phyloP scores from a whole-genome alignment of 805 yeast genomes.

The Babjeviella inositovora region DNA sequence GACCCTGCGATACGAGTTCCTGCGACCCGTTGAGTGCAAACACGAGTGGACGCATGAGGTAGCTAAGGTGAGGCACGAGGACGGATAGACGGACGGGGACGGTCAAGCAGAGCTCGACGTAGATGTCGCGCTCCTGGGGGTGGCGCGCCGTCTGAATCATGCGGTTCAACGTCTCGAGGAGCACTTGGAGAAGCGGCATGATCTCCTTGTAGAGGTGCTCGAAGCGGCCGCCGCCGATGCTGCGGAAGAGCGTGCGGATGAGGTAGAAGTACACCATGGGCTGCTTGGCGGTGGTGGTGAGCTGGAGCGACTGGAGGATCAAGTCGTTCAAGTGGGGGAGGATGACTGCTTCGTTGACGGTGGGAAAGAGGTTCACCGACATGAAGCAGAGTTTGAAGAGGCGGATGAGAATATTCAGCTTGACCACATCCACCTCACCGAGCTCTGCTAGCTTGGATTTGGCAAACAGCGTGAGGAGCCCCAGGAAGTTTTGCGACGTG shows the following conservation, averaged over 20 bases:
- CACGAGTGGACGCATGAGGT: slow-evolving; percentile 81
- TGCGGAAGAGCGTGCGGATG: slow-evolving; percentile 77
- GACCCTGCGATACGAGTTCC: slow-evolving; percentile 87
- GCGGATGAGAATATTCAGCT: slow-evolving; percentile 68
- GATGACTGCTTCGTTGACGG: slow-evolving; percentile 73
- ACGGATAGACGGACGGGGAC: slow-evolving; percentile 93
- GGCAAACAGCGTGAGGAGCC: slow-evolving; percentile 64
- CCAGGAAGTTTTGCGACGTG: slow-evolving; percentile 86
- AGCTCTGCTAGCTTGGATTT: slow-evolving; percentile 58
- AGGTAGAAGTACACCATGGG: slow-evolving; percentile 83
- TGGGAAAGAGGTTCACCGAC: slow-evolving; percentile 88
- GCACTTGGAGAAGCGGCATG: slow-evolving; percentile 75
- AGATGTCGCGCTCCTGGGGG: slow-evolving; percentile 84
- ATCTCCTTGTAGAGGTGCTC: slow-evolving; percentile 88
- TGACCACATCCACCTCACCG: slow-evolving; percentile 66
- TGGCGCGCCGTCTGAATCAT: slow-evolving; percentile 70
- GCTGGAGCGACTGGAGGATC: slow-evolving; percentile 63
- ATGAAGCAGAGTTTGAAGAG: slow-evolving; percentile 86
- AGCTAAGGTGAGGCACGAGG: slow-evolving; percentile 80
- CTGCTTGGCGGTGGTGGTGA: slow-evolving; percentile 75
- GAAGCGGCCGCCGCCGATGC: slow-evolving; percentile 94
- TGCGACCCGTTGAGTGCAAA: slow-evolving; percentile 81
- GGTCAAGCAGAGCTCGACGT: slow-evolving; percentile 86
- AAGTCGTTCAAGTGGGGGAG: slow-evolving; percentile 78
- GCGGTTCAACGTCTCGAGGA: slow-evolving; percentile 73